Conservation (phyloP, 1,284 basidiomycete genomes). For the Ustilago xerochloae region DNA sequence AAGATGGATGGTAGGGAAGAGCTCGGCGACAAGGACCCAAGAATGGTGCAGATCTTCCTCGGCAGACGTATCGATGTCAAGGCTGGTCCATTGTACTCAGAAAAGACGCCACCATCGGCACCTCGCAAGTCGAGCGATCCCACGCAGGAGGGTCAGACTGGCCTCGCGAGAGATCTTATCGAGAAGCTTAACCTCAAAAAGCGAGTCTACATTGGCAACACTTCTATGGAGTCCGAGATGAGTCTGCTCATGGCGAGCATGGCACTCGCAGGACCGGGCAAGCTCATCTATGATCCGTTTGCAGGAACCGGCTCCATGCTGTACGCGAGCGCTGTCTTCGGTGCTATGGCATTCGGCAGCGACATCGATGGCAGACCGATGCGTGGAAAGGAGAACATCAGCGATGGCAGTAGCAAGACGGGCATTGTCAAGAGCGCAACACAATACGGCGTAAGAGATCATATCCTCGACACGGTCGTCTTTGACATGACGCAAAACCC, state of each 20-base stretch:
- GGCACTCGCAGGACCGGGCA: conserved; percentile 85
- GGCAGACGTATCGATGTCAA: conserved; percentile 48
- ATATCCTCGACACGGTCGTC: conserved; percentile 84
- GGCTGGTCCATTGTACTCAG: conserved; percentile 20
- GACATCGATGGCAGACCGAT: conserved; percentile 98
- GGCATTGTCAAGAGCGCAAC: conserved; percentile 81
- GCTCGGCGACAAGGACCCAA: conserved; percentile 52
- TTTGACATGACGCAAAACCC: conserved; percentile 91
- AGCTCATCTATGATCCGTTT: conserved; percentile 94
- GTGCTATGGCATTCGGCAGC: conserved; percentile 86
- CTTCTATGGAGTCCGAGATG: conserved; percentile 96
- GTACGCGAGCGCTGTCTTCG: conserved; percentile 79
- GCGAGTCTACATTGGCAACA: conserved; percentile 88
- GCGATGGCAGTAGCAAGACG: conserved; percentile 44
- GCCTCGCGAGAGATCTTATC: conserved; percentile 62
- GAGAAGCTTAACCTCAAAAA: conserved; percentile 80
- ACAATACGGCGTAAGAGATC: conserved; percentile 82
- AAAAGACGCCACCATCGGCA: conserved; percentile 7
- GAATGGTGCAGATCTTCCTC: conserved; percentile 57
- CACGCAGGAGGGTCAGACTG: conserved; percentile 43
- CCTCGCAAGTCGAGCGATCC: conserved; percentile 49
- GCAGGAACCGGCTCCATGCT: conserved; percentile 96
- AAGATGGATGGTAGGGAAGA: conserved; percentile 38
- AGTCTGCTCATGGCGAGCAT: conserved; percentile 96
- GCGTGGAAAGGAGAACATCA: conserved; percentile 81